Percentiles rank a stretch among this genome's conserved stretches.
phyloP scores from a whole-genome alignment of 352 stramenopile species.

The Pythium angustatum region DNA sequence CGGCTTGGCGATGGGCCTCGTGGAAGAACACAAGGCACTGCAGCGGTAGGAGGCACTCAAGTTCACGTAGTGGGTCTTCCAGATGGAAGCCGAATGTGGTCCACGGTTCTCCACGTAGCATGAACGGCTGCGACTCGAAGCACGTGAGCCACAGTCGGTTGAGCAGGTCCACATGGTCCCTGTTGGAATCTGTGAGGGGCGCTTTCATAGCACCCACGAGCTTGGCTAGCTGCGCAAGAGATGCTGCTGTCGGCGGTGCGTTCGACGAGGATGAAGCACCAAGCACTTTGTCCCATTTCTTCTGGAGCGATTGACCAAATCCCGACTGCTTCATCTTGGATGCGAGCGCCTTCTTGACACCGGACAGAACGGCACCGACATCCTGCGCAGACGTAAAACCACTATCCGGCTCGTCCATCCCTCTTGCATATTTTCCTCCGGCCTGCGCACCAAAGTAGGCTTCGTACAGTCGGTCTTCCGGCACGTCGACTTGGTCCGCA shows the following conservation, averaged over 20 bases:
- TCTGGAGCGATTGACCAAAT: conserved; percentile 71
- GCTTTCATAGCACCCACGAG: conserved; percentile 66
- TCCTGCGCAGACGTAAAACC: conserved; percentile 39
- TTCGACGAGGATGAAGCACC: conserved; percentile 29
- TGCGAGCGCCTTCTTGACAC: conserved; percentile 77
- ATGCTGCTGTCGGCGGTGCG: conserved; percentile 53
- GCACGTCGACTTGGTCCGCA: conserved; percentile 49
- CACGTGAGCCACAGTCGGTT: conserved; percentile 69
- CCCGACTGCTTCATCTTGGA: conserved; percentile 80
- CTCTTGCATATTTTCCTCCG: conserved; percentile 12
- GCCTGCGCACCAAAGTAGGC: conserved; percentile 62
- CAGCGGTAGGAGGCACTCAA: conserved; percentile 70
- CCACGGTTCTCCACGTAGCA: conserved; percentile 48
- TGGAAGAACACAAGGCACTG: conserved; percentile 86
- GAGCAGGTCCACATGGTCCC: conserved; percentile 73
- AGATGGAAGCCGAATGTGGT: conserved; percentile 62
- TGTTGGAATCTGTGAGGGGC: conserved; percentile 52
- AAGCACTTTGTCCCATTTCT: conserved; percentile 76
- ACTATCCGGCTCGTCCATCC: conserved; percentile 5
- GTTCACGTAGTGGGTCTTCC: conserved; percentile 65
- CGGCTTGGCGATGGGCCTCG: conserved; percentile 63
- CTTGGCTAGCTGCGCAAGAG: conserved; percentile 69
- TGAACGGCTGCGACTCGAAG: conserved; percentile 67
- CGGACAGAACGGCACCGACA: conserved; percentile 60
- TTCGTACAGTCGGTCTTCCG: conserved; percentile 66